These are phyloP conservation scores for Trichoderma citrinoviride DNA, from an alignment of 2,329 filamentous ascomycete genomes.

Conservation along the genomic window DNA sequence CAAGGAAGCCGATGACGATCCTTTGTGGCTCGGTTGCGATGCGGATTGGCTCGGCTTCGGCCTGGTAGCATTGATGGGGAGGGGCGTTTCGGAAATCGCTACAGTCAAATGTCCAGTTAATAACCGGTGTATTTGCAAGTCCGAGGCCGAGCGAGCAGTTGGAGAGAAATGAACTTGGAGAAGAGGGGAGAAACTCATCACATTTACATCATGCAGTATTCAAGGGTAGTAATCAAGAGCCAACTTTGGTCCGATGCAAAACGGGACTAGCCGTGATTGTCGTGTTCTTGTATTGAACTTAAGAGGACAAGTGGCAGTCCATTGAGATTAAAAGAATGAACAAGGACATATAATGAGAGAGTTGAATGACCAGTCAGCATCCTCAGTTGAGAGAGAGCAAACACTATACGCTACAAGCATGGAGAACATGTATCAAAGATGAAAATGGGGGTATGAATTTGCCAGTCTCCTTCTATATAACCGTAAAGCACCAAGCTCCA, in stretches of 20 bases:
- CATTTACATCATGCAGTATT: conserved; percentile 15
- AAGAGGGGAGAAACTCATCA: neutral
- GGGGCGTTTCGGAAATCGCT: neutral
- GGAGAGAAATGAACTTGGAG: neutral
- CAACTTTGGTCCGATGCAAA: conserved; percentile 4
- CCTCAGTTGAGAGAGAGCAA: too few species aligned
- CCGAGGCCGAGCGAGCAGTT: neutral
- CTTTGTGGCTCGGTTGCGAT: neutral
- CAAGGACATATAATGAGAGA: neutral
- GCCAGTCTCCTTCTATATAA: conserved; percentile 9
- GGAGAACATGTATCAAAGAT: neutral
- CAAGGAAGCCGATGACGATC: neutral
- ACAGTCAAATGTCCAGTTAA: neutral
- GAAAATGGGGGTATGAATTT: neutral
- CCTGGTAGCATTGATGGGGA: neutral
- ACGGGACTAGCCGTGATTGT: neutral
- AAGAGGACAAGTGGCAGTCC: neutral
- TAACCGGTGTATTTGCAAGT: neutral
- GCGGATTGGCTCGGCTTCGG: neutral
- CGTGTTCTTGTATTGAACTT: too few species aligned
- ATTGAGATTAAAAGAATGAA: neutral
- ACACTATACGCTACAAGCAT: too few species aligned
- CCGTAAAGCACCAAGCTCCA: neutral
- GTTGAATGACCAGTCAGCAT: too few species aligned
- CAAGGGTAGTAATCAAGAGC: neutral